Evolutionary conservation across 2,329 filamentous ascomycete genomes (phyloP), one percentile per base, ranked within the genome.

Genomic region (Ceratocystis smalleyi): DNA sequence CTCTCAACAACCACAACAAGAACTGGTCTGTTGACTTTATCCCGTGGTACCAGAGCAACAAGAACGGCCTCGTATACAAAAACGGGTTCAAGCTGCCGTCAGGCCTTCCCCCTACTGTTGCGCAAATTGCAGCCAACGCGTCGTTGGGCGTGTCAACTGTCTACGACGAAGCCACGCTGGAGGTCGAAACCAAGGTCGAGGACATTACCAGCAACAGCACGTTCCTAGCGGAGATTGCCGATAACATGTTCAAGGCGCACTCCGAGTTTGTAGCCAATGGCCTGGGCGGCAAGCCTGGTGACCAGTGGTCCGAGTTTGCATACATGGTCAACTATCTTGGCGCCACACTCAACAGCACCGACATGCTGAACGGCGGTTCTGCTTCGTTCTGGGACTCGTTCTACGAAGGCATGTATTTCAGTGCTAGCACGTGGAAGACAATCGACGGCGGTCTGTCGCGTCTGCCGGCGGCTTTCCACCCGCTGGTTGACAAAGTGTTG

Each of bases 231-330:
- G 69, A 75, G 5, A 69, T 76, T 43, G 74, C 75, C n/a, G 68
- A 67, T 17, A 77, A 77, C 69, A 75, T 76, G 69, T 75, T 75
- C 69, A 71, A 73, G 66, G 75, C 75, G 0, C 75, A 77, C 68
- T 71, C 70, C 19, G 72, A 76, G 22, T 68, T 74, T 2, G 71
- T 71, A 30, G 75, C 74, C n/a, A 67, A 73, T 5, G 81, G 81
- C 1, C 77, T 83, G 27, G 65, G 35, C 24, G 65, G 65, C 49
- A 64, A 64, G 65, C 43, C 43, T 43, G 65, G 65, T 47, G 83
- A 86, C 70, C 75, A 82, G 64, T 87, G 81, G 77, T 85, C 82
- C n/a, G 84, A 86, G 68, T 80, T 81, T 24, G 80, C 77, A 0
- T 87, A 83, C 68, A 77, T 78, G 27, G 82, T 85, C 69, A 77